Evolutionary conservation across 768 basidiomycete species (phyloP).

Genomic region (Galerina sulciceps): DNA sequence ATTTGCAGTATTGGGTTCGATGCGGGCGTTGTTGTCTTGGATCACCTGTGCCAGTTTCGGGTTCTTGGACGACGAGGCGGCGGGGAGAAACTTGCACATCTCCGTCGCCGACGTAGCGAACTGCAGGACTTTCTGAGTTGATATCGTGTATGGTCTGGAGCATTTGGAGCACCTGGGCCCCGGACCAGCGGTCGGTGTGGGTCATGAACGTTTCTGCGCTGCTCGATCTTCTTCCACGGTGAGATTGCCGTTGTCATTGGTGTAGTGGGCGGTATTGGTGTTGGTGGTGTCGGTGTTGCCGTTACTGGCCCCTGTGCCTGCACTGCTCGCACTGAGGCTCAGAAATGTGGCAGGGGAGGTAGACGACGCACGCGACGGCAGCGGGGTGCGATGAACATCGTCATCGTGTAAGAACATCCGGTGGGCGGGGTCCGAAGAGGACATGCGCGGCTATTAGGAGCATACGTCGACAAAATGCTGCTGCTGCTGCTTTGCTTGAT

Average conservation of each 20-base stretch:
- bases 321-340: slow-evolving; percentile 17
- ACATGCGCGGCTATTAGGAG: slow-evolving; percentile 25
- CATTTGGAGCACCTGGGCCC: slow-evolving; percentile 79
- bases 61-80: slow-evolving; percentile 35
- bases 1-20: slow-evolving; percentile 62
- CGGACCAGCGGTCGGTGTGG: slow-evolving; percentile 76
- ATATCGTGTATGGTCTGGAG: slow-evolving; percentile 79
- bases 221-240: slow-evolving; percentile 50
- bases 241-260: slow-evolving; percentile 2
- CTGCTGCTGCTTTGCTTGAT: slow-evolving; percentile 6
- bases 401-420: slow-evolving; percentile 21
- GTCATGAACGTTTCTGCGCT: slow-evolving; percentile 73
- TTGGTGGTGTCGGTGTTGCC: background rate
- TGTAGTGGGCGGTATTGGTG: background rate
- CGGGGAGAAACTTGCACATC: slow-evolving; percentile 55
- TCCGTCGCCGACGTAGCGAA: slow-evolving; percentile 79
- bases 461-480: background rate
- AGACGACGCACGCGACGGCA: slow-evolving; percentile 20
- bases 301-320: slow-evolving; percentile 6
- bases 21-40: slow-evolving; percentile 62
- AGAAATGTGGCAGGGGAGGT: slow-evolving; percentile 17
- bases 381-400: slow-evolving; percentile 19
- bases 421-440: slow-evolving; percentile 28
- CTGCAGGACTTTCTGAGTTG: slow-evolving; percentile 79
- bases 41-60: slow-evolving; percentile 53